These are phyloP conservation scores for Cicer bijugum DNA, from an alignment of 306 rosid genomes.

Conservation along the genomic window DNA sequence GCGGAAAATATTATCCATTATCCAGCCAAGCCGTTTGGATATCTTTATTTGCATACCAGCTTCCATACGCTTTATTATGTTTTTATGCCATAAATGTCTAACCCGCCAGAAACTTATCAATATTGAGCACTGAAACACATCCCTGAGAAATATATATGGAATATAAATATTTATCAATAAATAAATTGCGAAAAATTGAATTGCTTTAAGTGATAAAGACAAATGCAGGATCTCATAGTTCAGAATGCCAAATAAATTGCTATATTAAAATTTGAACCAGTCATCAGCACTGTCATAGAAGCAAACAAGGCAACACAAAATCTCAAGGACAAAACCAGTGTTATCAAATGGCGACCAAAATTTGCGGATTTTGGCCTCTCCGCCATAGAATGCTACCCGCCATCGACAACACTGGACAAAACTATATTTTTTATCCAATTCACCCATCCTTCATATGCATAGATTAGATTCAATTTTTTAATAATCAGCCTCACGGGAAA, in stretches of 20 bases:
- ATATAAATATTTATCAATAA: constrained; percentile 38
- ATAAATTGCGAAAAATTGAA: not conserved
- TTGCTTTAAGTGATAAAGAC: constrained; percentile 18
- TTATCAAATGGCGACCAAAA: no score
- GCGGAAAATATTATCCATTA: constrained; percentile 63
- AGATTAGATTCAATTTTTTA: not conserved
- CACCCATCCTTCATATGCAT: not conserved
- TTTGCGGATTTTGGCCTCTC: no score
- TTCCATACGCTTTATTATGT: constrained; percentile 60
- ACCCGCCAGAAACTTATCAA: constrained; percentile 83
- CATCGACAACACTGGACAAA: no score
- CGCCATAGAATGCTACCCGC: no score
- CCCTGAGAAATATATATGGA: constrained; percentile 64
- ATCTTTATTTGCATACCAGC: constrained; percentile 68
- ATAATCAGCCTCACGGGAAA: constrained; percentile 25
- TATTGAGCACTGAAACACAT: constrained; percentile 82
- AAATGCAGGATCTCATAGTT: constrained; percentile 16
- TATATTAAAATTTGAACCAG: constrained; percentile 15
- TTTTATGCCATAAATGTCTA: constrained; percentile 87
- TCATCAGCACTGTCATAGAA: constrained; percentile 41
- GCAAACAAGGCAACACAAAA: constrained; percentile 25
- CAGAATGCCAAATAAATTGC: constrained; percentile 9
- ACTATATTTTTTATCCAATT: constrained; percentile 26
- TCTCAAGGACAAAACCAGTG: constrained; percentile 12
- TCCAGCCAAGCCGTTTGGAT: constrained; percentile 62